These are phyloP conservation scores for Diplodia scrobiculata DNA, from an alignment of 2,329 filamentous ascomycete genomes.

Conservation along the genomic window DNA sequence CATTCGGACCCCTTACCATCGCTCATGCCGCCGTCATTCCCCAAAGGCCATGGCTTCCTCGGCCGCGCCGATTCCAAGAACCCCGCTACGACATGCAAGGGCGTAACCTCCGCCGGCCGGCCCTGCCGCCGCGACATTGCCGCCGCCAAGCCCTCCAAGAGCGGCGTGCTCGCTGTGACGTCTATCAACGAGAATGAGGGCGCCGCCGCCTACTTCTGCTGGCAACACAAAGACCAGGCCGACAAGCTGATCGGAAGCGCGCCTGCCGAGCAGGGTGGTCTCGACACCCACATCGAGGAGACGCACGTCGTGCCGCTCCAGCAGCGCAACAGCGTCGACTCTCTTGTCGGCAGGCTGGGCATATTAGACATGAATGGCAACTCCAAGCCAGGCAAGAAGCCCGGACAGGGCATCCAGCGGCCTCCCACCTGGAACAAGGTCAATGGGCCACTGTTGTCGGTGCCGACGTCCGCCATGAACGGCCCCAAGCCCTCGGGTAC, in stretches of 20 bases:
- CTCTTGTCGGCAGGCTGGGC: conserved; percentile 76
- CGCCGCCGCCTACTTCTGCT: conserved; percentile 74
- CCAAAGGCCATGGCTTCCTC: neutral
- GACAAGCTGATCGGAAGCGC: conserved; percentile 40
- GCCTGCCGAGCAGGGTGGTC: conserved; percentile 27
- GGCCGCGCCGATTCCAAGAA: conserved; percentile 79
- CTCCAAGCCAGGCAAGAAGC: conserved; percentile 24
- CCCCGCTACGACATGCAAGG: conserved; percentile 80
- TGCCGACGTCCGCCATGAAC: conserved; percentile 45
- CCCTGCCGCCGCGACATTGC: conserved; percentile 76
- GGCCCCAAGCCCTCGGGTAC: conserved; percentile 11
- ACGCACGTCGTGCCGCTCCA: conserved; percentile 60
- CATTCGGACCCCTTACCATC: conserved; percentile 31
- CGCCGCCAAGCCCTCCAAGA: conserved; percentile 46
- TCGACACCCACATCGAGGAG: conserved; percentile 31
- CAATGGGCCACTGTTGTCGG: conserved; percentile 50
- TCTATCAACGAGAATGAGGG: conserved; percentile 57
- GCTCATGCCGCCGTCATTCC: conserved; percentile 13
- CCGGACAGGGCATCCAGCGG: conserved; percentile 38
- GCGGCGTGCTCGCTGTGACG: conserved; percentile 48
- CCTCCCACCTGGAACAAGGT: conserved; percentile 52
- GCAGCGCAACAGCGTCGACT: conserved; percentile 79
- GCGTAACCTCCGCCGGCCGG: conserved; percentile 78
- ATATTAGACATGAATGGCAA: conserved; percentile 64
- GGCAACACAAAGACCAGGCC: conserved; percentile 93